phyloP scores from a whole-genome alignment of 768 basidiomycete species.

The Tulasnella sp. region DNA sequence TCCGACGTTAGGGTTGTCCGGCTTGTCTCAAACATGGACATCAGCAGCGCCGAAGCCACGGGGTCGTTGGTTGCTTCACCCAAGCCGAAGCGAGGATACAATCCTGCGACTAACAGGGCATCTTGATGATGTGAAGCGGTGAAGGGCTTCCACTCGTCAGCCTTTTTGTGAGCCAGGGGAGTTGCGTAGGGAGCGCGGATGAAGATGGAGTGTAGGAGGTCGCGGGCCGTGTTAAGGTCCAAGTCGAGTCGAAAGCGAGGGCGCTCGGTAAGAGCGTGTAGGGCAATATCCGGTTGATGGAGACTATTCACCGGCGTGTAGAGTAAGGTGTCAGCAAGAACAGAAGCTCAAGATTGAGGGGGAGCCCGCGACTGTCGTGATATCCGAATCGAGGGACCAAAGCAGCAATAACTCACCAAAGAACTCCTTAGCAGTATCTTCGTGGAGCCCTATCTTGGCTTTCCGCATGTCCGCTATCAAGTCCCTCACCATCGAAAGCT shows the following conservation, averaged over 20 bases:
- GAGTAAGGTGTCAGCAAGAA: background rate
- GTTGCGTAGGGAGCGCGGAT: background rate
- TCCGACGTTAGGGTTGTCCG: background rate
- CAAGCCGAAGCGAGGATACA: conserved; percentile 26
- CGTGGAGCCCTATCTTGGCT: conserved; percentile 14
- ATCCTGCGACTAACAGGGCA: conserved; percentile 22
- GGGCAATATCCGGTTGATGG: conserved; percentile 25
- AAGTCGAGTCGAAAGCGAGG: conserved; percentile 27
- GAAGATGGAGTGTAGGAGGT: conserved; percentile 27
- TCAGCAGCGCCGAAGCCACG: conserved; percentile 15
- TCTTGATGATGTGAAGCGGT: conserved; percentile 19
- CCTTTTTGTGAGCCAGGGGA: background rate
- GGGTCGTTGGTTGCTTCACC: conserved; percentile 10
- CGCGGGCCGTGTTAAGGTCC: conserved; percentile 27
- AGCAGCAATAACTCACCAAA: conserved; percentile 22
- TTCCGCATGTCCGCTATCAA: conserved; percentile 12
- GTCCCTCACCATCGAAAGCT: conserved; percentile 22
- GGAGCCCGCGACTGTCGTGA: too few relatives aligned
- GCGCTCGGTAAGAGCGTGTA: conserved; percentile 18
- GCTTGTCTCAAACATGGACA: conserved; percentile 23
- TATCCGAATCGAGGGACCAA: too few relatives aligned
- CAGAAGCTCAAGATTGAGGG: too few relatives aligned
- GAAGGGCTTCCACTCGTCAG: conserved; percentile 18
- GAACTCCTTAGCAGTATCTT: conserved; percentile 17
- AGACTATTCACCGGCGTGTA: conserved; percentile 24